Base-by-base conservation (phyloP, 2,329 filamentous ascomycete species). In the Fusarium torreyae region DNA sequence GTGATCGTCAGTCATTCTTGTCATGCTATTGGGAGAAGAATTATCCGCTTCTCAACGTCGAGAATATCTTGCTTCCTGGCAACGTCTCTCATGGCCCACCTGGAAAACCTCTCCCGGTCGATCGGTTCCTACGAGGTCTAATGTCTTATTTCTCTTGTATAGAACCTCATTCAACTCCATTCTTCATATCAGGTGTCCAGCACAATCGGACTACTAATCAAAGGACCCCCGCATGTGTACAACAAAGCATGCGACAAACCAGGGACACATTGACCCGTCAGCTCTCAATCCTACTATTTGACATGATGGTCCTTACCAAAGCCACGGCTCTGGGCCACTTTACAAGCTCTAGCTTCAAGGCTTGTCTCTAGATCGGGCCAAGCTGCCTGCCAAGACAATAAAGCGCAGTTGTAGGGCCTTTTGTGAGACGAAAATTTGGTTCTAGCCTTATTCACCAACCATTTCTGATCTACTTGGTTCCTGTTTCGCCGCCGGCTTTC, bases 51-150 rank as follows among this genome's bases (percentile, higher is more conserved):
- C 3, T 9, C 28, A 39, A 46, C 8, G 58, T 45, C 45, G 46
- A 59, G 54, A 59, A 10, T n/a, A 11, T 26, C 39, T 59, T 42
- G 42, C 52, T 56, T 31, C 31, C 31, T 22, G 17, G 26, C 44
- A 31, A 51, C 28, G 34, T 24, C 18, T 52, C 22, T 17, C 5
- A 9, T 24, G 48, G 28, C 40, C 55, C 45, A 53, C 55, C 49
- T 31, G 40, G 31, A 33, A 46, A 38, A 28, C 15, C 14, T 11
- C 10, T 40, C 39, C 42, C 40, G 54, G 39, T 31, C 39, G 28
- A 39, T 26, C 40, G 28, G 51, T 20, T 45, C 17, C 14, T 62
- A 31, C 33, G 26, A 44, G 39, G 26, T 28, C 8, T 36, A 13
- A 26, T 20, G 14, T 34, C 43, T 33, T 22, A 31, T 26, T 38